Base-by-base conservation (phyloP, 2,329 filamentous ascomycete genomes). In the Aspergillus transmontanensis region DNA sequence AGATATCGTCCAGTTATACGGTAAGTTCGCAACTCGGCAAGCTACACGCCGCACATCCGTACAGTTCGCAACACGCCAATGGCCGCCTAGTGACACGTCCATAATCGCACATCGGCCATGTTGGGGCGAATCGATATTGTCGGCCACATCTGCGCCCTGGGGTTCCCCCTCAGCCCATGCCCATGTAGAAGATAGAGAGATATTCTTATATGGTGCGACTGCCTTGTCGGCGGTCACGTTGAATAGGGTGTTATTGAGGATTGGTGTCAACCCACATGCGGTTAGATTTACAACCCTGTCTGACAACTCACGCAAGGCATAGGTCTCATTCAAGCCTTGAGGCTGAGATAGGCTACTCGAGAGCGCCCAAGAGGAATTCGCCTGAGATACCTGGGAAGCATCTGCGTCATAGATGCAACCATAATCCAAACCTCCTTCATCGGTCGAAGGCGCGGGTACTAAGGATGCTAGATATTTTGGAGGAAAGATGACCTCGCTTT, bases 101-200 rank as follows among this genome's bases (percentile, higher is more conserved):
- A 87, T 79, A 7, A 84, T 78, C 14, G 87, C 86, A 72, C 89
- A 91, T 59, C 86, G 84, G 58, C 82, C 77, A 36, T 75, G 73
- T 36, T 77, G 69, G 39, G 67, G 66, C 10, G 60, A 50, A 23
- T 75, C 70, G 9, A 66, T 61, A 6, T 73, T 66, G 21, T 69
- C 69, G 6, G 68, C 64, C 11, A 71, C 66, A 4, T 80, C 80
- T 41, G 74, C 75, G 63, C 86, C 86, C 36, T 74, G 70, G 1
- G 88, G 88, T 72, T 90, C 81, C 12, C 81, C 80, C 0, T 79
- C 73, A 1, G 82, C 84, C 87, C 87, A 90, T 23, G 86, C 83
- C 87, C 88, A 90, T 11, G 86, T 78, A 0, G 83, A 79, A 14
- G 80, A 81, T 51, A 82, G 75, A 1, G 82, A 82, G 63, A 85